phyloP scores from a whole-genome alignment of 495 filamentous ascomycete species.

The Penicillium lividum region DNA sequence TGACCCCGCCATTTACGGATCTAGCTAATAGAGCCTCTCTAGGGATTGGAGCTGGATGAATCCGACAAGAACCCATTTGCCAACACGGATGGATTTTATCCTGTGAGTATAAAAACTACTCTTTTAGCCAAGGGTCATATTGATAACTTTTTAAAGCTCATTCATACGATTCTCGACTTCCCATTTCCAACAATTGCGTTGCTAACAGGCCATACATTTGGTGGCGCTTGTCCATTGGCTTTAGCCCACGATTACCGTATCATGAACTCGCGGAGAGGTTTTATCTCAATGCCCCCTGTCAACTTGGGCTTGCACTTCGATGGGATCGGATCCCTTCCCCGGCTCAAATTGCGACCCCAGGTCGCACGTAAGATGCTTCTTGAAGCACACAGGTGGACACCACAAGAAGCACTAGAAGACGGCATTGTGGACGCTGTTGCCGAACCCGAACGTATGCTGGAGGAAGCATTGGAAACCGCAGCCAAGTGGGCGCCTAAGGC shows the following conservation, averaged over 20 bases:
- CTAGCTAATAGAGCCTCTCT: slow-evolving; percentile 1
- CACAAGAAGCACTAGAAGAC: slow-evolving; percentile 47
- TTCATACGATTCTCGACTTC: slow-evolving; percentile 54
- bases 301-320: slow-evolving; percentile 53
- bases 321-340: slow-evolving; percentile 49
- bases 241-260: slow-evolving; percentile 53
- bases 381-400: slow-evolving; percentile 54
- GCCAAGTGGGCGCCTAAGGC: slow-evolving; percentile 46
- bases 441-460: slow-evolving; percentile 47
- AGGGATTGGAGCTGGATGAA: slow-evolving; percentile 52
- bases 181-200: slow-evolving; percentile 54
- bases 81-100: slow-evolving; percentile 53
- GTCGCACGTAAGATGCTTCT: slow-evolving; percentile 53
- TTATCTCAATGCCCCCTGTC: slow-evolving; percentile 51
- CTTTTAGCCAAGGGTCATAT: neutral
- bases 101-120: slow-evolving; percentile 19
- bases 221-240: slow-evolving; percentile 49
- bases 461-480: slow-evolving; percentile 41
- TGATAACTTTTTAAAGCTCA: slow-evolving; percentile 27
- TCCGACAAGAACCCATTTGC: slow-evolving; percentile 47
- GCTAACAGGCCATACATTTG: slow-evolving; percentile 54
- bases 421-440: slow-evolving; percentile 52
- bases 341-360: slow-evolving; percentile 48
- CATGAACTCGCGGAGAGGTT: slow-evolving; percentile 53
- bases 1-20: neutral